Base-by-base conservation (phyloP, 2,329 filamentous ascomycete genomes). In the Alternaria angustiovoidea region DNA sequence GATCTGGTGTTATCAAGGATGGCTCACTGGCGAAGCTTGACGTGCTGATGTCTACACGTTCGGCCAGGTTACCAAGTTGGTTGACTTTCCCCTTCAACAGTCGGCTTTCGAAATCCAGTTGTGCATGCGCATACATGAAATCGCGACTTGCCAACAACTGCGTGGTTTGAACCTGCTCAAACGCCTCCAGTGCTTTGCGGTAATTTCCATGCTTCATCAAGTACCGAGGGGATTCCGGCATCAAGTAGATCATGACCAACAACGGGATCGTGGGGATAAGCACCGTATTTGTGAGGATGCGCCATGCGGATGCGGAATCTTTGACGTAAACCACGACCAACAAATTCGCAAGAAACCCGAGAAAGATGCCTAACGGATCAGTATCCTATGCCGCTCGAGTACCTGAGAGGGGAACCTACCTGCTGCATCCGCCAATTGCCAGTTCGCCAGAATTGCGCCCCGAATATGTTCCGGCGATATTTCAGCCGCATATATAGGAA, bases 131-230 rank as follows among this genome's bases (percentile, higher is more conserved):
- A 30, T 70, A 70, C 64, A 70, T 66, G 56, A 70, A 65, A 51
- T 70, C 66, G 1, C 66, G 64, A 30, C 63, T 67, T 14, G 63
- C 66, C n/a, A 68, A 41, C 0, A 69, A 46, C 3, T 51, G 57
- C 3, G 64, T 69, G 34, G 68, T 69, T 18, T 69, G 66, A 14
- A 70, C 58, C 36, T 65, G 61, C 22, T 54, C 55, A 43, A 70
- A 70, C 12, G 66, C 47, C 14, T 70, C 51, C 5, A 70, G 55
- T 3, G 68, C 68, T 52, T 62, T 64, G 38, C 57, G 14, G 34
- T 70, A 70, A 11, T 41, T 53, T 11, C 68, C 68, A 54, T 69
- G 68, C 54, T 70, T 70, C 68, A 70, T 69, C 28, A 70, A 24
- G 12, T 69, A 70, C 12, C 65, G 52, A 1, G 67, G 61, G 6